Conservation (phyloP, 148 eudicot species). For the Silene uniflora region DNA sequence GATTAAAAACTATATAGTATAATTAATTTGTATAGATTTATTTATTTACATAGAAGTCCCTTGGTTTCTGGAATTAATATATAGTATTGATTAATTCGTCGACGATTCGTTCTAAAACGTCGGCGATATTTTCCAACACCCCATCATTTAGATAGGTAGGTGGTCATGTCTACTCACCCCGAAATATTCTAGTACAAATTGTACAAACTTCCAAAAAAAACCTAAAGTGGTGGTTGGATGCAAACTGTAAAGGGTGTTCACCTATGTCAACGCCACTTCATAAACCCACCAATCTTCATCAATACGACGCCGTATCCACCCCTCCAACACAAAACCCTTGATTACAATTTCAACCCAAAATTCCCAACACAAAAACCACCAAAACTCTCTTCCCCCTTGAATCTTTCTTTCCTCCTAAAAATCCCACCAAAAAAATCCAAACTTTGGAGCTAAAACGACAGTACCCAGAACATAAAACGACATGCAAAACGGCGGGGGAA, state of each 20-base stretch:
- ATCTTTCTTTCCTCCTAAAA: neutral
- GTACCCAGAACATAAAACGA: slow-evolving; percentile 9
- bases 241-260: neutral
- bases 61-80: too few relatives aligned
- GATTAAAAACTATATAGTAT: too few relatives aligned
- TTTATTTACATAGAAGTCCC: too few relatives aligned
- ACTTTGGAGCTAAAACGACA: neutral
- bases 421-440: neutral
- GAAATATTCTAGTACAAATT: too few relatives aligned
- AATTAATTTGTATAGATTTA: too few relatives aligned
- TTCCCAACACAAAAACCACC: neutral
- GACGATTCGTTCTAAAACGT: too few relatives aligned
- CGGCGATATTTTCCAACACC: too few relatives aligned
- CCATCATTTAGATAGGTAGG: too few relatives aligned
- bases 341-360: too few relatives aligned
- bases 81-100: too few relatives aligned
- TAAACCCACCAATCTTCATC: neutral
- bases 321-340: neutral
- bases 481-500: slow-evolving; percentile 35
- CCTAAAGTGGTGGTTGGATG: neutral
- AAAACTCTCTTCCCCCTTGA: neutral
- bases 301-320: neutral
- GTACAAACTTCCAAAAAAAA: too few relatives aligned
- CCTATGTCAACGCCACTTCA: slow-evolving; percentile 15
- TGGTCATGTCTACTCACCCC: too few relatives aligned